Percentiles rank a stretch among this genome's conserved stretches.
These are phyloP conservation scores for Blumeria graminis DNA, from an alignment of 2,329 filamentous ascomycete genomes.

Conservation along the genomic window DNA sequence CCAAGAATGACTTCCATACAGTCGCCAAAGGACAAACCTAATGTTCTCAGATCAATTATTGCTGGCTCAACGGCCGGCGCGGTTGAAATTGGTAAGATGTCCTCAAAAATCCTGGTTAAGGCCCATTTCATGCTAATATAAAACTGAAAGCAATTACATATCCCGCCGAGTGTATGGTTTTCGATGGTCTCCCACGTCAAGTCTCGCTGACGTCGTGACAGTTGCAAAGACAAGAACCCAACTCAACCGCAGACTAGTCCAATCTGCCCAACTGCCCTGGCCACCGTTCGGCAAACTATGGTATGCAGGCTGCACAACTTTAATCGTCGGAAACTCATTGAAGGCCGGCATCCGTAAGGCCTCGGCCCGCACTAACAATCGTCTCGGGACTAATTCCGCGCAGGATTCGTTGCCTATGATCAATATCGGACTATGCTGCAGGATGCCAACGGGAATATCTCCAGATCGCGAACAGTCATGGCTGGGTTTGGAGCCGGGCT, in stretches of 20 bases:
- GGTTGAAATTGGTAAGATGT: conserved; percentile 56
- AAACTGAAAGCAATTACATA: conserved; percentile 51
- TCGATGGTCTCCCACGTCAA: background rate
- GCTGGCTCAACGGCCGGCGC: conserved; percentile 86
- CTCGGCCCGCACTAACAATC: background rate
- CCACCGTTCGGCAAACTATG: conserved; percentile 82
- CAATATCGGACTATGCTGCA: conserved; percentile 67
- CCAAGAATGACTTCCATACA: background rate
- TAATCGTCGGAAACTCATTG: conserved; percentile 88
- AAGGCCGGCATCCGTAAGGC: conserved; percentile 72
- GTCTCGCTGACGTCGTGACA: conserved; percentile 1
- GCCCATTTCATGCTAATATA: too few species aligned
- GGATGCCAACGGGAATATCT: conserved; percentile 69
- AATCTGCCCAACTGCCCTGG: conserved; percentile 76
- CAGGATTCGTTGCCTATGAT: conserved; percentile 87
- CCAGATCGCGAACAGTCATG: conserved; percentile 71
- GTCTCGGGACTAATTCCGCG: background rate
- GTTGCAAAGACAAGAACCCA: conserved; percentile 86
- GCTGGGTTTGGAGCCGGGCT: conserved; percentile 88
- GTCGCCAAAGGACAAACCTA: conserved; percentile 29
- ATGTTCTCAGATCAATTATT: conserved; percentile 66
- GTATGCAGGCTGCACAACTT: conserved; percentile 93
- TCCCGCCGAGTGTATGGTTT: conserved; percentile 59
- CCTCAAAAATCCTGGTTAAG: background rate
- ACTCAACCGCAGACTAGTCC: conserved; percentile 62